A percentile compares a stretch with the other conserved stretches of the same genome.
These are phyloP conservation scores for Fistulinella staudtii DNA, from an alignment of 1,284 basidiomycete species.

Conservation along the genomic window DNA sequence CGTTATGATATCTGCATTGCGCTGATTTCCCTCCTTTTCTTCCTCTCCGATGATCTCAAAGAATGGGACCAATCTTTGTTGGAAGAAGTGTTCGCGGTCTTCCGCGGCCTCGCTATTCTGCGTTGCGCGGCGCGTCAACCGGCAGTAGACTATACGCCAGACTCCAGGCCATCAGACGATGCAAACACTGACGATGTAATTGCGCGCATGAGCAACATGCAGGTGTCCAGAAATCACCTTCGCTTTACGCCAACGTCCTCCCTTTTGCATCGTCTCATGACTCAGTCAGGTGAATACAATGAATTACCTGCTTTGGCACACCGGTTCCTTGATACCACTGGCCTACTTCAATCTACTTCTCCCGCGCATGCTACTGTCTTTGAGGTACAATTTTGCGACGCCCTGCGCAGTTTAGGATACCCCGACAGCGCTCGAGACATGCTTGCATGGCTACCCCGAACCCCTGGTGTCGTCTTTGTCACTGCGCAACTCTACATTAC, in stretches of 20 bases:
- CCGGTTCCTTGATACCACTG: slow-evolving; percentile 61
- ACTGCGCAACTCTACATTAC: slow-evolving; percentile 66
- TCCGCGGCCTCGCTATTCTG: slow-evolving; percentile 67
- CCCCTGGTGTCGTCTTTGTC: slow-evolving; percentile 73
- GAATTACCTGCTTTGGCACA: slow-evolving; percentile 59
- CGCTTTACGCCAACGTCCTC: slow-evolving; percentile 58
- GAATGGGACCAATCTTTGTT: slow-evolving; percentile 63
- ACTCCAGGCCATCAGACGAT: slow-evolving; percentile 28
- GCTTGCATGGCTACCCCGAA: slow-evolving; percentile 71
- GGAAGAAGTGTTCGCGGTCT: slow-evolving; percentile 74
- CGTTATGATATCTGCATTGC: slow-evolving; percentile 70
- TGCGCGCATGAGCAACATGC: slow-evolving; percentile 64
- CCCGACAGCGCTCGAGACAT: slow-evolving; percentile 60
- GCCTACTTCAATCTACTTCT: slow-evolving; percentile 60
- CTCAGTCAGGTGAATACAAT: slow-evolving; percentile 43
- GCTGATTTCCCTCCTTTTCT: slow-evolving; percentile 66
- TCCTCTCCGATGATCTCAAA: slow-evolving; percentile 57
- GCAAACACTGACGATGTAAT: slow-evolving; percentile 59
- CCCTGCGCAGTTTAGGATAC: slow-evolving; percentile 64
- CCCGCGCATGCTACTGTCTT: slow-evolving; percentile 59
- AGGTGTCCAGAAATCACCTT: slow-evolving; percentile 52
- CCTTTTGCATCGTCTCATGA: slow-evolving; percentile 65
- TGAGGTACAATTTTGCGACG: slow-evolving; percentile 71
- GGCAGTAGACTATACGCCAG: slow-evolving; percentile 41
- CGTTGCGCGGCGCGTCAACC: slow-evolving; percentile 58